Base-by-base conservation (phyloP, 176 grass and related monocot genomes). In the Urochloa ruziziensis region DNA sequence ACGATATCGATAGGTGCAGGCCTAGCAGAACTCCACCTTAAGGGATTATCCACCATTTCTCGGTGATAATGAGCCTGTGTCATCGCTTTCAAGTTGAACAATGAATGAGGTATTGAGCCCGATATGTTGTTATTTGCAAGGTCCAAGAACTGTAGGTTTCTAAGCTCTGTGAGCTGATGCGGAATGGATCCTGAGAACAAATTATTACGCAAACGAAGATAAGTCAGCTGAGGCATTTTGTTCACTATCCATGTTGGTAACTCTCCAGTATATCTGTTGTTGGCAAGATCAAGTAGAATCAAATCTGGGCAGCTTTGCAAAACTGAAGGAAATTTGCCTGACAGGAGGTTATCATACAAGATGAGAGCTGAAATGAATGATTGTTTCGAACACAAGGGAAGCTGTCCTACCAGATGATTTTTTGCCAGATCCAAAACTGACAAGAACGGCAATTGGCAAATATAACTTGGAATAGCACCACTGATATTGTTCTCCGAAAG, bases 141-240 rank as follows among this genome's bases (percentile, higher is more conserved):
- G 75, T 76, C 57, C 9, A 67, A 42, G 27, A 52, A 75, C 10
- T 74, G 65, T 1, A 90, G 62, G 32, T 70, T 14, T 0, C 0
- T 1, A 16, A 88, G 74, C 15, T 21, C 70, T 23, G 35, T 73
- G 12, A 84, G 65, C n/a, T 59, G 27, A 28, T 30, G 2, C n/a
- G 81, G 82, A 85, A 89, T 85, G 10, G 33, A 39, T 3, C 82
- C 77, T 11, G 43, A 36, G 8, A 89, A 74, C n/a, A 19, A 74
- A 62, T 88, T 88, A 35, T 59, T 74, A 23, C 66, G 17, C 25
- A 89, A 43, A 1, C 0, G 25, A 1, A 84, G 81, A 44, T 59
- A 57, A 1, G 8, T 27, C 15, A 89, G 34, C 0, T 21, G 2
- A 0, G 13, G 30, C n/a, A 88, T 17, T 19, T 42, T 84, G 13